Conservation (phyloP, 768 basidiomycete genomes). For the Termitomyces sp. region DNA sequence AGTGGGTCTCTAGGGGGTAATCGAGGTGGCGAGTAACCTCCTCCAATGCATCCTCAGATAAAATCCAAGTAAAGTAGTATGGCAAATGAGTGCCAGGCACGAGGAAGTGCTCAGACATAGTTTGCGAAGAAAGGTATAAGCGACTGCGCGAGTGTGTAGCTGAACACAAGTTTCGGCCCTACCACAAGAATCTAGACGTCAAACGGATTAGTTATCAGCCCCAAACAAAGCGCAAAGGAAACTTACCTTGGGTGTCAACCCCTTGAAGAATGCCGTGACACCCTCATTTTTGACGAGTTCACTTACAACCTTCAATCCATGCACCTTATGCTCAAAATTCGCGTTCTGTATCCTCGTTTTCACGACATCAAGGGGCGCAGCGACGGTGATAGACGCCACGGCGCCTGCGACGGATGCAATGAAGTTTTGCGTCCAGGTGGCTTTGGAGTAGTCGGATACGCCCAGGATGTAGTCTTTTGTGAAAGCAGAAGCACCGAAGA, state of each 20-base stretch:
- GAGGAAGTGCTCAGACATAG: constrained; percentile 52
- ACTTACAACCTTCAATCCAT: constrained; percentile 73
- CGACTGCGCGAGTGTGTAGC: constrained; percentile 94
- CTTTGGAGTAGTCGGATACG: constrained; percentile 83
- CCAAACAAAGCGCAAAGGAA: background rate
- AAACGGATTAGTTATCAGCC: background rate
- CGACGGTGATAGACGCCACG: constrained; percentile 91
- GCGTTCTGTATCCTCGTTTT: constrained; percentile 99
- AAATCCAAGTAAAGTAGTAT: background rate
- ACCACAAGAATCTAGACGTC: constrained; percentile 79
- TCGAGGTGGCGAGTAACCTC: background rate
- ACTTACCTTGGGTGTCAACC: constrained; percentile 88
- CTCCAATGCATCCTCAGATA: background rate
- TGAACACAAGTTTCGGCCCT: constrained; percentile 97
- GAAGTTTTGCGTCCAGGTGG: constrained; percentile 98
- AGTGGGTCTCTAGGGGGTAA: background rate
- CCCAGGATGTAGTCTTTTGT: constrained; percentile 93
- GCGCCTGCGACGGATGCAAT: constrained; percentile 93
- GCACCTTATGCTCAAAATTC: constrained; percentile 85
- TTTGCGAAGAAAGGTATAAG: constrained; percentile 89
- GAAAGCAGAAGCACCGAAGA: constrained; percentile 93
- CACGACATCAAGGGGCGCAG: constrained; percentile 92
- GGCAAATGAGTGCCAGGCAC: background rate
- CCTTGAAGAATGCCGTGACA: constrained; percentile 84
- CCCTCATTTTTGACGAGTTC: constrained; percentile 90